Conservation (phyloP, 176 grass and related monocot species). For the Aechmea fasciata region DNA sequence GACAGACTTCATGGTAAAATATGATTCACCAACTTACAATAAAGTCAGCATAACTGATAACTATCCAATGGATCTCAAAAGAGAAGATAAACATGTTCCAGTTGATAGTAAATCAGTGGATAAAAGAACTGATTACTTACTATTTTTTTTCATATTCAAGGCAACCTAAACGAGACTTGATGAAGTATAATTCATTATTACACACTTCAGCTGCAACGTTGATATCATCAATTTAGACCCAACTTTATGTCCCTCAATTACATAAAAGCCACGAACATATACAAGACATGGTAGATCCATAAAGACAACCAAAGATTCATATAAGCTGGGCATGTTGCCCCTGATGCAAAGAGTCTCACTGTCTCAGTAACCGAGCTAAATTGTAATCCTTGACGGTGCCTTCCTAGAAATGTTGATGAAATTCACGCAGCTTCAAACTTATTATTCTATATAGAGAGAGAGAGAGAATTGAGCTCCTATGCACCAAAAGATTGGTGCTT, state of each 20-base stretch:
- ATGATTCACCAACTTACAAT: no score
- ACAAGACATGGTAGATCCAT: background rate
- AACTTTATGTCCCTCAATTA: background rate
- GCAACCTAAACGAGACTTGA: background rate
- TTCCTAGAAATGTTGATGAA: no score
- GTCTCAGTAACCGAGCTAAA: background rate
- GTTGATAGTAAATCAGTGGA: background rate
- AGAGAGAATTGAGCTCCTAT: no score
- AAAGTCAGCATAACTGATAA: no score
- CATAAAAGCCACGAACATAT: background rate
- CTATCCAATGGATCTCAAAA: no score
- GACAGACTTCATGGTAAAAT: no score
- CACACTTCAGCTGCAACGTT: background rate
- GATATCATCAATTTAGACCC: background rate
- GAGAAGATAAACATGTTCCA: no score
- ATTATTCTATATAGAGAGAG: no score
- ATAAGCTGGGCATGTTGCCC: background rate
- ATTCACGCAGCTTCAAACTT: no score
- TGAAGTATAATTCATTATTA: background rate
- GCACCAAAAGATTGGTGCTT: no score
- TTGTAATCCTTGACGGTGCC: background rate
- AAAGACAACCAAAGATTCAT: background rate
- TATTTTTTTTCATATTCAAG: background rate
- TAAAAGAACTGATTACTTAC: background rate
- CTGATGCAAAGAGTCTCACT: background rate